Percentiles rank a stretch among this genome's conserved stretches.
phyloP scores from a whole-genome alignment of 495 filamentous ascomycete genomes.

The Immersiella caudata region DNA sequence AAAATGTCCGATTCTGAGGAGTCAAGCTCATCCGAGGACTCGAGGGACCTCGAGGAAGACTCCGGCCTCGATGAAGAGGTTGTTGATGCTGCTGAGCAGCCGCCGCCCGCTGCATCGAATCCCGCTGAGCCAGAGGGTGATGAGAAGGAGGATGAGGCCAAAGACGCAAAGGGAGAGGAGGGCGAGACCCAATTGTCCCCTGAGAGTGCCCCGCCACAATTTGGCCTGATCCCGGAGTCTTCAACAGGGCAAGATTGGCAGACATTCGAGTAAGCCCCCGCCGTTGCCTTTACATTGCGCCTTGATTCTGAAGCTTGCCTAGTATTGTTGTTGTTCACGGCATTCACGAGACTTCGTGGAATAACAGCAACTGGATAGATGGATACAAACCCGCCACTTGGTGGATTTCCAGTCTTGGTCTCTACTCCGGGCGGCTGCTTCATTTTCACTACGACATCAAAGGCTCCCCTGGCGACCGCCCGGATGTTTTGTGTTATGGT shows the following conservation, averaged over 20 bases:
- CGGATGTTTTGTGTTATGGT: background rate
- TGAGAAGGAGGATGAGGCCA: too few species aligned
- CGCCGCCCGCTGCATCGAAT: too few species aligned
- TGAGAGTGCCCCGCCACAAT: too few species aligned
- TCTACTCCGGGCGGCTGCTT: background rate
- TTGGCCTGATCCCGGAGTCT: too few species aligned
- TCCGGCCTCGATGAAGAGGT: background rate
- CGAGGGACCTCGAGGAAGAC: background rate
- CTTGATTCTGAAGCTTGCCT: background rate
- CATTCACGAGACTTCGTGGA: slow-evolving; percentile 1
- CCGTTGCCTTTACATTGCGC: background rate
- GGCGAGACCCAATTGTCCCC: too few species aligned
- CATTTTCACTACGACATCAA: background rate
- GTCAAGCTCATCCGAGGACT: background rate
- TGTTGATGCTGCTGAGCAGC: background rate
- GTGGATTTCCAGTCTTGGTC: background rate
- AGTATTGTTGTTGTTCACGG: background rate
- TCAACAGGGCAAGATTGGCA: background rate
- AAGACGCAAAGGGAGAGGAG: too few species aligned
- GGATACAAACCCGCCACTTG: background rate
- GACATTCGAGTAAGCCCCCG: background rate
- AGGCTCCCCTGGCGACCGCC: background rate
- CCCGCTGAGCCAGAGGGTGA: too few species aligned
- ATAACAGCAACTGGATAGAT: background rate
- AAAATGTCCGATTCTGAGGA: background rate